Conservation (phyloP, 768 basidiomycete species). For the Grammothele lineata region DNA sequence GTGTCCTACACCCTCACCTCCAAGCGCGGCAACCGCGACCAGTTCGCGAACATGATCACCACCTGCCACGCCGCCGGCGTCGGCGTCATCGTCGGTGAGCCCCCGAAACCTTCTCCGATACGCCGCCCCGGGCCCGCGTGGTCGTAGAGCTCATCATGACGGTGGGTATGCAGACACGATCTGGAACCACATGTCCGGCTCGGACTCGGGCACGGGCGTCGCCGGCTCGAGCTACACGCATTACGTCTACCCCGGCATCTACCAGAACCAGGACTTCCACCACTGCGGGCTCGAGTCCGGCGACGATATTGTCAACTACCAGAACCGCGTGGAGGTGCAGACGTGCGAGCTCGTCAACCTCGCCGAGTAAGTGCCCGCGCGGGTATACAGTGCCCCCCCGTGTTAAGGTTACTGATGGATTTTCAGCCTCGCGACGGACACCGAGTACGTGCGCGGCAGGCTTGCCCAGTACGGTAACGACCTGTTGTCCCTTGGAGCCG, state of each 20-base stretch:
- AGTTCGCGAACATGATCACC: constrained; percentile 40
- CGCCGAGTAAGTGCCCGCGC: constrained; percentile 34
- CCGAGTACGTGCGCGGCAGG: constrained; percentile 49
- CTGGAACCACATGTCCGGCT: constrained; percentile 63
- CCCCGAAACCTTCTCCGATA: neutral
- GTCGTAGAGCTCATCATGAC: too few relatives aligned
- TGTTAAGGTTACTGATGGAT: neutral
- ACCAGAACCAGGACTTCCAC: constrained; percentile 46
- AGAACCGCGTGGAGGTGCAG: constrained; percentile 47
- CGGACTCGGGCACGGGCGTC: constrained; percentile 46
- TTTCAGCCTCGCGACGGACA: constrained; percentile 55
- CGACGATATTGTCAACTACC: constrained; percentile 54
- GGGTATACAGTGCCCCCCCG: constrained; percentile 5
- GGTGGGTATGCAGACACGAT: constrained; percentile 42
- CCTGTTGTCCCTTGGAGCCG: constrained; percentile 55
- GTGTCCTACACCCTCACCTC: constrained; percentile 63
- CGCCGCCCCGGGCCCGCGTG: neutral
- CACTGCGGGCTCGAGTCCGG: constrained; percentile 41
- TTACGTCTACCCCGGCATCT: constrained; percentile 35
- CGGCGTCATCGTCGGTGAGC: constrained; percentile 32
- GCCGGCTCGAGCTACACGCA: constrained; percentile 50
- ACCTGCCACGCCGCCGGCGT: constrained; percentile 38
- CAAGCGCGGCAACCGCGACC: constrained; percentile 56
- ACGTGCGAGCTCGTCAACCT: constrained; percentile 35
- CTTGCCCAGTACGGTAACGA: constrained; percentile 59